Conservation (phyloP, 306 rosid species). For the Quercus wislizeni region DNA sequence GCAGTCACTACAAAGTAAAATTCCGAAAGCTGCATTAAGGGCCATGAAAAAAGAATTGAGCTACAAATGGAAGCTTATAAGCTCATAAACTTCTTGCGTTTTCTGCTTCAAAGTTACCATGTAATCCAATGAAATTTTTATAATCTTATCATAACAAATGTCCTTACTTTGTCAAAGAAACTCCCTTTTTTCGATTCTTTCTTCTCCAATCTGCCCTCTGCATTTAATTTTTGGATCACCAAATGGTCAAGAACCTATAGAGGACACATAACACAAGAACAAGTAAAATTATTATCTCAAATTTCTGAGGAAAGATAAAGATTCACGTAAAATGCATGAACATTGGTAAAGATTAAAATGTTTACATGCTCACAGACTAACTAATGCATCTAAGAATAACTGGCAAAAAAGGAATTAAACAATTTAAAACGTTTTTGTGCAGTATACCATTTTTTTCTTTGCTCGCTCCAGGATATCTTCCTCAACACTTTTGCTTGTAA, state of each 20-base stretch:
- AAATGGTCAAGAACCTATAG: slow-evolving; percentile 93
- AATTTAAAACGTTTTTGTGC: not conserved
- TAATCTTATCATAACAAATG: slow-evolving; percentile 7
- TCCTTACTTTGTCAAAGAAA: slow-evolving; percentile 87
- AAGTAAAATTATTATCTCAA: slow-evolving; percentile 14
- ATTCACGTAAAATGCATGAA: not conserved
- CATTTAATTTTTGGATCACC: slow-evolving; percentile 98
- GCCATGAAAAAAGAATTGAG: not conserved
- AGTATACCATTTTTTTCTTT: slow-evolving; percentile 90
- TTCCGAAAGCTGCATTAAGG: not conserved
- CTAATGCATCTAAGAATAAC: not conserved
- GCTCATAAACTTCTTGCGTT: not conserved
- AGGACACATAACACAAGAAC: slow-evolving; percentile 30
- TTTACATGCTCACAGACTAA: not conserved
- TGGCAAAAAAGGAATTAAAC: not conserved
- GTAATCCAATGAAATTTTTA: slow-evolving; percentile 5
- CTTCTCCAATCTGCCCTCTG: slow-evolving; percentile 98
- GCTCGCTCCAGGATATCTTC: slow-evolving; percentile 99
- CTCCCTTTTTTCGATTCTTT: slow-evolving; percentile 92
- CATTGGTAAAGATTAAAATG: not conserved
- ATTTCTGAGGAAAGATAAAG: not conserved
- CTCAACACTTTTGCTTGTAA: slow-evolving; percentile 98
- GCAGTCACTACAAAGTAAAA: not conserved
- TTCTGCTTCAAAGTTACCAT: slow-evolving; percentile 4
- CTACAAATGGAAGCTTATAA: slow-evolving; percentile 8